These are phyloP conservation scores for Shiraia sp. DNA, from an alignment of 2,329 filamentous ascomycete species.

Conservation along the genomic window DNA sequence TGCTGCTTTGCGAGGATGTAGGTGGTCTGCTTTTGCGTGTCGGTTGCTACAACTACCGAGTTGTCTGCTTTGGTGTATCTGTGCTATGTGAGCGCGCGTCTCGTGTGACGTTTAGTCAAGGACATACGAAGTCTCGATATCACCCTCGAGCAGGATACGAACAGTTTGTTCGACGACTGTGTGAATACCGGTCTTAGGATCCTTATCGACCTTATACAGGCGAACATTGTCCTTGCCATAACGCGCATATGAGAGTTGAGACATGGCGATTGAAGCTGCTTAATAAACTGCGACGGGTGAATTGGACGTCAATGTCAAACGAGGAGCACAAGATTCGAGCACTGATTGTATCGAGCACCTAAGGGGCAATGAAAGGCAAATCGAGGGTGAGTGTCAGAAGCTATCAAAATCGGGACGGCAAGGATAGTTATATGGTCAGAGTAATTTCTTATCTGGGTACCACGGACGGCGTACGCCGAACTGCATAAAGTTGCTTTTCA, in stretches of 20 bases:
- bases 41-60: slow-evolving; percentile 90
- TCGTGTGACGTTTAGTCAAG: not conserved
- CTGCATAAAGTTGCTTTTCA: slow-evolving; percentile 29
- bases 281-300: not conserved
- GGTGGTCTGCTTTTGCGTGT: slow-evolving; percentile 91
- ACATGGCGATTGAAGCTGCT: slow-evolving; percentile 40
- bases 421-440: slow-evolving; percentile 34
- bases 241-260: slow-evolving; percentile 62
- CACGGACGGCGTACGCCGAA: slow-evolving; percentile 39
- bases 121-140: slow-evolving; percentile 78
- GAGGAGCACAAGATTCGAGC: not conserved
- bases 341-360: not conserved
- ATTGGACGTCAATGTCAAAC: not conserved
- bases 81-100: slow-evolving; percentile 17
- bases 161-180: slow-evolving; percentile 94
- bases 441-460: slow-evolving; percentile 35
- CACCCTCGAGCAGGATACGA: slow-evolving; percentile 87
- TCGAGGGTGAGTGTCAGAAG: slow-evolving; percentile 14
- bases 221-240: slow-evolving; percentile 99
- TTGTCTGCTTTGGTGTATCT: slow-evolving; percentile 96
- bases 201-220: slow-evolving; percentile 88
- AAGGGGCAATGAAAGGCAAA: slow-evolving; percentile 6
- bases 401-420: slow-evolving; percentile 16
- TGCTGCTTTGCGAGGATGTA: slow-evolving; percentile 95
- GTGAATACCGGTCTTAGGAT: slow-evolving; percentile 76